Conservation (phyloP, 2,329 filamentous ascomycete genomes). For the Fragosphaeria purpurea region DNA sequence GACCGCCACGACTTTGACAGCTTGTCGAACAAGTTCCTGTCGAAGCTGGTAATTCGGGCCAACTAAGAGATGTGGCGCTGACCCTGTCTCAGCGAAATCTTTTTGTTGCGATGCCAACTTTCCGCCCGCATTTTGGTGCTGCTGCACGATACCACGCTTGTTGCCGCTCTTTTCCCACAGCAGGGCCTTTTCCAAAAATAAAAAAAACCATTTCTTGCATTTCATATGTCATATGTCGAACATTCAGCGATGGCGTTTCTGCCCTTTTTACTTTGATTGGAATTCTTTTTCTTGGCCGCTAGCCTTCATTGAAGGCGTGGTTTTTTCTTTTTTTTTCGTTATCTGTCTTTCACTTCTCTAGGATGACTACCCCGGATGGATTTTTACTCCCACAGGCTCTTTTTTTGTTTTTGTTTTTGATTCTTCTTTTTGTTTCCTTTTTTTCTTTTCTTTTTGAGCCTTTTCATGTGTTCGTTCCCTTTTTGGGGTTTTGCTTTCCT, state of each 20-base stretch:
- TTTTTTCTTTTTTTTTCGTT: constrained; percentile 1
- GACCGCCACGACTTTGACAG: constrained; percentile 90
- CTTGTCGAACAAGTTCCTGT: constrained; percentile 93
- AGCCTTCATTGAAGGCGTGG: too few relatives aligned
- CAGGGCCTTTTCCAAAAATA: neutral
- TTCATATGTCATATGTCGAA: constrained; percentile 11
- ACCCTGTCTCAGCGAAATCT: neutral
- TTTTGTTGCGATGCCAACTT: neutral
- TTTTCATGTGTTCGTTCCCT: too few relatives aligned
- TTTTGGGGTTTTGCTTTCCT: too few relatives aligned
- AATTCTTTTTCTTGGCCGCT: neutral
- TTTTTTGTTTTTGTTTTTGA: neutral
- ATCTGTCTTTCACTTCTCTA: neutral
- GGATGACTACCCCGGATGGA: too few relatives aligned
- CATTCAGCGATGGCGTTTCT: constrained; percentile 22
- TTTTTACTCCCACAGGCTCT: neutral
- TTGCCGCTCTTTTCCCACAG: neutral
- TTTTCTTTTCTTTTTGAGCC: neutral
- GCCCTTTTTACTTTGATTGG: neutral
- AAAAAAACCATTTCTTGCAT: neutral
- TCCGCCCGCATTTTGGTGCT: neutral
- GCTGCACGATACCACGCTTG: constrained; percentile 2
- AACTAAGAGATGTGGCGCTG: constrained; percentile 46
- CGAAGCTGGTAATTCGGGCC: constrained; percentile 89
- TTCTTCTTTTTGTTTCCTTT: neutral